Evolutionary conservation across 768 basidiomycete species (phyloP).

Genomic region (Mycena belliarum): DNA sequence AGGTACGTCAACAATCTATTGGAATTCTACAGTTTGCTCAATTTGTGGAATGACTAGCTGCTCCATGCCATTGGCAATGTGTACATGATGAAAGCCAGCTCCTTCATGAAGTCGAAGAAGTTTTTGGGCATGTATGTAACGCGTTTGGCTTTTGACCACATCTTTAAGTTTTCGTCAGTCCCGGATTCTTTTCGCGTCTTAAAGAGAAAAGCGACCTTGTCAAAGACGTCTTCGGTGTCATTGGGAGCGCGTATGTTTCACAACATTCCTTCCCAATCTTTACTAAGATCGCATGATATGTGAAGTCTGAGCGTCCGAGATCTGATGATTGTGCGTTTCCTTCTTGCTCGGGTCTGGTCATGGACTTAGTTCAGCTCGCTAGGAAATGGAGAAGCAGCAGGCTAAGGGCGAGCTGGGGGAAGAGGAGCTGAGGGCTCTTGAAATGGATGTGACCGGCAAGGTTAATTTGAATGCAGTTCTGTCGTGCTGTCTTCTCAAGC

Average conservation of each 20-base stretch:
- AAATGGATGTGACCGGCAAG: conserved; percentile 93
- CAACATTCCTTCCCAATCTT: conserved; percentile 2
- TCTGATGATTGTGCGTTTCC: conserved; percentile 57
- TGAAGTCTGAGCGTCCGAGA: conserved; percentile 70
- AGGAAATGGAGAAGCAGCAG: conserved; percentile 91
- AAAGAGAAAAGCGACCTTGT: conserved; percentile 93
- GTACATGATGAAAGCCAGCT: conserved; percentile 91
- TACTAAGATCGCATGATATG: conserved; percentile 7
- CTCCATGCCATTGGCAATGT: conserved; percentile 89
- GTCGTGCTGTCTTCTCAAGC: background rate
- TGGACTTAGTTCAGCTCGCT: background rate
- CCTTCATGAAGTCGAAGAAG: conserved; percentile 87
- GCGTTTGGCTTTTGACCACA: background rate
- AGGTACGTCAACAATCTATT: conserved; percentile 49
- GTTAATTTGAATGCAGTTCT: conserved; percentile 35
- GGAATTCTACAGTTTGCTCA: background rate
- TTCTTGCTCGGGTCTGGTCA: background rate
- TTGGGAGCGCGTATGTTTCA: conserved; percentile 85
- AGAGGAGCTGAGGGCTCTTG: conserved; percentile 82
- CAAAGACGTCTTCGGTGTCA: conserved; percentile 96
- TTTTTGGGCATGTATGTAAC: conserved; percentile 82
- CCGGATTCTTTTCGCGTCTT: conserved; percentile 89
- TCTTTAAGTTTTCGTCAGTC: conserved; percentile 42
- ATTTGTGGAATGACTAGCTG: conserved; percentile 46
- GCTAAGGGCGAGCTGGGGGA: conserved; percentile 86